Evolutionary conservation across 2,329 filamentous ascomycete species (phyloP), one percentile per base, ranked within the genome.

Genomic region (Paraconiothyrium sp.): DNA sequence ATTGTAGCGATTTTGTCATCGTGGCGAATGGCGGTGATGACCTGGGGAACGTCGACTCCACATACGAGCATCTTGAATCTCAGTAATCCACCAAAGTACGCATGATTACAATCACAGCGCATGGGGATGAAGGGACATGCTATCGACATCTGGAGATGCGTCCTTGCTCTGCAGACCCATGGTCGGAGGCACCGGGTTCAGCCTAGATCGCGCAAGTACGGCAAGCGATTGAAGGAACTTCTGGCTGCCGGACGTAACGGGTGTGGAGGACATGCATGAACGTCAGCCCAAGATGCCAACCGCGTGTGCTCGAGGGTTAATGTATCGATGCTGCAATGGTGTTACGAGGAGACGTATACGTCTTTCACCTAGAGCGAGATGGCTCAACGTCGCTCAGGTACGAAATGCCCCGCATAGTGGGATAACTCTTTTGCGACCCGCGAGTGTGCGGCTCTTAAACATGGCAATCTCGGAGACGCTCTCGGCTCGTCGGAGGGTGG

Each of bases 1-100:
- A 20, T 41, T 41, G 57, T 52, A 30, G 50, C 22, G 39, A 56
- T 59, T 58, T 46, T 62, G 60, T 59, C 60, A 57, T 63, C 44
- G 51, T 46, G 52, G 34, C 46, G 34, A 58, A 41, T 34, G 34
- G 34, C 49, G 16, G 39, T 41, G 39, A 20, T 41, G 39, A 37
- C 34, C 49, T 27, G n/a, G 34, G 22, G 47, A 52, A 57, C 43
- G 10, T 48, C 47, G 32, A 52, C 37, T 16, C 39, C 48, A n/a
- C 39, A 44, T 20, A 20, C 5, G 34, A 50, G n/a, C 22, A 50
- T 37, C 22, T 22, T 43, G 20, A 41, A 32, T 22, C 30, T 4
- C 49, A 39, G 22, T 16, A 41, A 24, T 30, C 49, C 32, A 24
- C 4, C 14, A 6, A 52, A 41, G 4, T 16, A 14, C 8, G 39